phyloP scores from a whole-genome alignment of 768 basidiomycete genomes.

The Mycena rebaudengoi region DNA sequence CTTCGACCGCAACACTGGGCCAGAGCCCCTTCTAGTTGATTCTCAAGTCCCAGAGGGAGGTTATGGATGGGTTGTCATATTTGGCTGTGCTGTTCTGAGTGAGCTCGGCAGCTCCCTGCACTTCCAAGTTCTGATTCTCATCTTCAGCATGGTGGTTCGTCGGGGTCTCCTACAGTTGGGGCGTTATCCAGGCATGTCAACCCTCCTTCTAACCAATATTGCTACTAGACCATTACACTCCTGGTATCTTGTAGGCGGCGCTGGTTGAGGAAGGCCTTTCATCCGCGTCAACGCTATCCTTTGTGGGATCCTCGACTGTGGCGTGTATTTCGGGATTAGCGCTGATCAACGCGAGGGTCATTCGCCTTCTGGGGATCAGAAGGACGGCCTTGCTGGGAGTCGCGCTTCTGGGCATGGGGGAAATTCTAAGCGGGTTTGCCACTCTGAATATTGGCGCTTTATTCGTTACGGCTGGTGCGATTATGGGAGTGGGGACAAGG shows the following conservation, averaged over 20 bases:
- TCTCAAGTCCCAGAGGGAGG: slow-evolving; percentile 37
- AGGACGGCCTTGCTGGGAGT: slow-evolving; percentile 37
- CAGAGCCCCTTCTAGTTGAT: background rate
- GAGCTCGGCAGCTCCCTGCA: background rate
- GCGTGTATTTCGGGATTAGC: slow-evolving; percentile 39
- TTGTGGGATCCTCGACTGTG: slow-evolving; percentile 41
- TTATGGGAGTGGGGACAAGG: slow-evolving; percentile 39
- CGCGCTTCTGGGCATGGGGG: slow-evolving; percentile 36
- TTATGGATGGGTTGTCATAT: slow-evolving; percentile 43
- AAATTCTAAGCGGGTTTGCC: slow-evolving; percentile 36
- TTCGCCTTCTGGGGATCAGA: slow-evolving; percentile 39
- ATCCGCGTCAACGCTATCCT: slow-evolving; percentile 35
- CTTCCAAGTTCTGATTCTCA: background rate
- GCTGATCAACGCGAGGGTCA: slow-evolving; percentile 37
- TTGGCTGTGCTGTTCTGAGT: slow-evolving; percentile 38
- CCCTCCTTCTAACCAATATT: background rate
- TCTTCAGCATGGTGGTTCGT: slow-evolving; percentile 32
- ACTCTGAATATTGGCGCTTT: slow-evolving; percentile 30
- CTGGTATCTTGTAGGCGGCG: slow-evolving; percentile 24
- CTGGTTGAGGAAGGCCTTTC: slow-evolving; percentile 37
- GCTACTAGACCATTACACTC: background rate
- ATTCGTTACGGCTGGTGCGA: slow-evolving; percentile 37
- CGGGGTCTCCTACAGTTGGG: slow-evolving; percentile 40
- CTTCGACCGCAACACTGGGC: background rate
- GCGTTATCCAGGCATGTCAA: slow-evolving; percentile 28